Percentiles rank a stretch among this genome's conserved stretches.
phyloP scores from a whole-genome alignment of 129 eudicot genomes.

The Lonicera japonica region DNA sequence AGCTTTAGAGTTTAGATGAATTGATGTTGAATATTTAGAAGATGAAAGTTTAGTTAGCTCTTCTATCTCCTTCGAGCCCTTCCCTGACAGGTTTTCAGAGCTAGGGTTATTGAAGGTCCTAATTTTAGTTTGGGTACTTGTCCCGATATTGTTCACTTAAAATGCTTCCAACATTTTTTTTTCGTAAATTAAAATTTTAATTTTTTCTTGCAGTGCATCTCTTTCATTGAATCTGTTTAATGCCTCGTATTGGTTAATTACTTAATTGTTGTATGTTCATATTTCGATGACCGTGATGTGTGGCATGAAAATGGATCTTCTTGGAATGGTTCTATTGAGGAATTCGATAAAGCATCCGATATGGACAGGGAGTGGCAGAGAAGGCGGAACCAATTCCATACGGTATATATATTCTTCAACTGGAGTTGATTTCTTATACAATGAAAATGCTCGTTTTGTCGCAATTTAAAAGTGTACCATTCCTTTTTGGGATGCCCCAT shows the following conservation, averaged over 20 bases:
- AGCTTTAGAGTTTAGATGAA: too few relatives aligned
- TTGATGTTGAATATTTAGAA: too few relatives aligned
- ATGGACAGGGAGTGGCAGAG: constrained; percentile 74
- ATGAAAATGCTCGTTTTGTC: not conserved
- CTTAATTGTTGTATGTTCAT: constrained; percentile 22
- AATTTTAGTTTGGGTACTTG: not conserved
- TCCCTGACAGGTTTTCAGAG: too few relatives aligned
- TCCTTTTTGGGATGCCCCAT: too few relatives aligned
- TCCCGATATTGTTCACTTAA: too few relatives aligned
- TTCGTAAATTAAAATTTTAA: too few relatives aligned
- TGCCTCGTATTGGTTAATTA: not conserved
- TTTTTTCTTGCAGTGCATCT: not conserved
- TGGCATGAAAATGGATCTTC: constrained; percentile 60
- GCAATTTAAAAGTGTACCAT: too few relatives aligned
- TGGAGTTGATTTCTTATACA: not conserved
- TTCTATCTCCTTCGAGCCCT: too few relatives aligned
- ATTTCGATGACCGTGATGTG: constrained; percentile 22
- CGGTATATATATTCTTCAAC: constrained; percentile 33
- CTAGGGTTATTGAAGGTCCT: not conserved
- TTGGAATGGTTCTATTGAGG: constrained; percentile 36
- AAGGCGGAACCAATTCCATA: constrained; percentile 61
- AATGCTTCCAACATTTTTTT: too few relatives aligned
- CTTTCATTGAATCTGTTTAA: not conserved
- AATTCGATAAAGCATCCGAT: constrained; percentile 33
- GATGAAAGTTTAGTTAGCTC: too few relatives aligned